phyloP scores from a whole-genome alignment of 331 rosid species.

The Rhamnella rubrinervis region DNA sequence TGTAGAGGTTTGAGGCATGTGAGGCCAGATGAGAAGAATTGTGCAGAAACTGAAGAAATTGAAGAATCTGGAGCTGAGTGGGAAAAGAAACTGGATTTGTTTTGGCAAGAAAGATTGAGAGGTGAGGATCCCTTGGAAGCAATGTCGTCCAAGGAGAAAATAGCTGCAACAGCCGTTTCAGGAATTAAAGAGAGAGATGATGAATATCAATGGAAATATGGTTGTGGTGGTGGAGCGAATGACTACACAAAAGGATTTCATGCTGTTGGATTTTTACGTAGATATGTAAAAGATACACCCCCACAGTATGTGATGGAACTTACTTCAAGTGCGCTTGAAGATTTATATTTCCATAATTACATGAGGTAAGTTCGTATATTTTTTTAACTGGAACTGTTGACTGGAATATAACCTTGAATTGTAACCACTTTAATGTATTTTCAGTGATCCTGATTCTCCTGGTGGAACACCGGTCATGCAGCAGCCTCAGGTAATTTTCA shows the following conservation, averaged over 20 bases:
- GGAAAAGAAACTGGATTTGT: conserved; percentile 69
- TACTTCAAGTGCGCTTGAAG: conserved; percentile 65
- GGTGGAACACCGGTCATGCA: conserved; percentile 80
- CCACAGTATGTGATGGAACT: conserved; percentile 60
- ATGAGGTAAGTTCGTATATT: conserved; percentile 57
- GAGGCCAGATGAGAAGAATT: conserved; percentile 52
- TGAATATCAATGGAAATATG: conserved; percentile 86
- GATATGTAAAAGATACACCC: conserved; percentile 68
- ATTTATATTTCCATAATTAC: conserved; percentile 68
- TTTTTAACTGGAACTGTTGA: not conserved
- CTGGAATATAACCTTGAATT: not conserved
- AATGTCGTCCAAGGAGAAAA: conserved; percentile 75
- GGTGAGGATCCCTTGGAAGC: conserved; percentile 74
- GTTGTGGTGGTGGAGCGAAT: conserved; percentile 87
- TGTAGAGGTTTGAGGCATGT: conserved; percentile 72
- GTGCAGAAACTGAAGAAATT: conserved; percentile 33
- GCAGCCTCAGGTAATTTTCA: conserved; percentile 33
- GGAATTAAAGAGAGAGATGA: conserved; percentile 79
- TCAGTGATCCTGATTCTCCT: conserved; percentile 72
- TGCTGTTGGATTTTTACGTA: conserved; percentile 74
- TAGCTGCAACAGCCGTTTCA: conserved; percentile 67
- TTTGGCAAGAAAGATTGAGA: conserved; percentile 68
- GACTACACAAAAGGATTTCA: conserved; percentile 81
- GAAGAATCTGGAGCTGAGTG: conserved; percentile 55
- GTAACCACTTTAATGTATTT: conserved; percentile 19